Conservation (phyloP, 2,329 filamentous ascomycete genomes). For the Pyricularia sp. region DNA sequence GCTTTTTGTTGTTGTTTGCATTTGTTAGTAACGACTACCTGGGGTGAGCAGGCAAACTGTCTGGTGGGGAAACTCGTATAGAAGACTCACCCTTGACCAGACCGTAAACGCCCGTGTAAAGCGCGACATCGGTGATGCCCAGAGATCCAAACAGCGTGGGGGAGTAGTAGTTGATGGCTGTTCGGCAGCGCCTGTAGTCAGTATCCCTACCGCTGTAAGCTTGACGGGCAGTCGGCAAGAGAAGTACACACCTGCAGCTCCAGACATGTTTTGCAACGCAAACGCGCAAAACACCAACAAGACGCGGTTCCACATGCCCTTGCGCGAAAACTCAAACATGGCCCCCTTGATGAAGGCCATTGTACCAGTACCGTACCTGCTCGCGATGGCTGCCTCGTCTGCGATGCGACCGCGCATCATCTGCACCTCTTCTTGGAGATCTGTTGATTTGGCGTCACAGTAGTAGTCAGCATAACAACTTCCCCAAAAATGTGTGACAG, state of each 20-base stretch:
- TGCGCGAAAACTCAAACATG: slow-evolving; percentile 23
- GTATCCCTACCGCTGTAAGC: background rate
- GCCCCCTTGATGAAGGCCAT: slow-evolving; percentile 25
- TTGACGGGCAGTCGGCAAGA: background rate
- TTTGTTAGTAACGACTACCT: background rate
- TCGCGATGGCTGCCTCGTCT: slow-evolving; percentile 23
- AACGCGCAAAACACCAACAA: slow-evolving; percentile 27
- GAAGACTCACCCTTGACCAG: slow-evolving; percentile 25
- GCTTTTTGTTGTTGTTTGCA: slow-evolving; percentile 7
- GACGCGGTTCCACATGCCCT: slow-evolving; percentile 31
- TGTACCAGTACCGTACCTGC: slow-evolving; percentile 20
- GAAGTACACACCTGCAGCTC: slow-evolving; percentile 18
- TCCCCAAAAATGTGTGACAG: too few relatives aligned
- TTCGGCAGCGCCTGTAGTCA: background rate
- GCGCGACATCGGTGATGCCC: slow-evolving; percentile 31
- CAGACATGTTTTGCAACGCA: slow-evolving; percentile 29
- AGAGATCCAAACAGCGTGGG: slow-evolving; percentile 31
- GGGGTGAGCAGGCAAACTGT: too few relatives aligned
- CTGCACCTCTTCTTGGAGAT: slow-evolving; percentile 35
- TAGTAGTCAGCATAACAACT: too few relatives aligned
- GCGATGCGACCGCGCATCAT: slow-evolving; percentile 29
- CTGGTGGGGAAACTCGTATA: too few relatives aligned
- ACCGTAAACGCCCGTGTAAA: slow-evolving; percentile 43
- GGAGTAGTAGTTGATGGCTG: slow-evolving; percentile 33
- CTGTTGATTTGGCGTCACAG: too few relatives aligned